Percentiles rank a stretch among this genome's conserved stretches.
phyloP scores from a whole-genome alignment of 768 basidiomycete species.

The Sarcomyxa edulis region DNA sequence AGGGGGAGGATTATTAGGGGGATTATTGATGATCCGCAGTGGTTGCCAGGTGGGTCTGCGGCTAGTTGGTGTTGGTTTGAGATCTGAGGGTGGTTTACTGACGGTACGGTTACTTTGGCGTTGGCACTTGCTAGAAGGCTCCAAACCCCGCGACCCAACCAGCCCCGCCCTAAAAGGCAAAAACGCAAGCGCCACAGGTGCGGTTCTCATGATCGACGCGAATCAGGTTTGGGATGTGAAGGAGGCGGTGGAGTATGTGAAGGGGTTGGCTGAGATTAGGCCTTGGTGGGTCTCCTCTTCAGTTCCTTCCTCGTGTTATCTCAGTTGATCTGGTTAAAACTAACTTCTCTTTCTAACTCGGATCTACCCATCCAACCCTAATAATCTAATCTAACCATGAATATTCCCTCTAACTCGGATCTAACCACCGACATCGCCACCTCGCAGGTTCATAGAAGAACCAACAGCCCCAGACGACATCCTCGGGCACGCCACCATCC shows the following conservation, averaged over 20 bases:
- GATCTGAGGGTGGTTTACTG: too few relatives aligned
- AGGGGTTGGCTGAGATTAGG: slow-evolving; percentile 68
- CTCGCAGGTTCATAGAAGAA: slow-evolving; percentile 82
- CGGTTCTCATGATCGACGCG: slow-evolving; percentile 95
- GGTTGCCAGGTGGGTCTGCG: too few relatives aligned
- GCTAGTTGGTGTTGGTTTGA: too few relatives aligned
- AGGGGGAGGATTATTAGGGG: slow-evolving; percentile 87
- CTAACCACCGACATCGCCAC: too few relatives aligned
- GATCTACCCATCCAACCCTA: too few relatives aligned
- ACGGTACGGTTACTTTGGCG: too few relatives aligned
- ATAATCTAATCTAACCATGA: too few relatives aligned
- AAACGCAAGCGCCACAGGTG: slow-evolving; percentile 92
- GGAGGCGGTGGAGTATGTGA: slow-evolving; percentile 89
- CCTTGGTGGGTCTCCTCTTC: slow-evolving; percentile 59
- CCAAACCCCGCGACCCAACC: slow-evolving; percentile 52
- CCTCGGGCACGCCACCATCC: slow-evolving; percentile 76
- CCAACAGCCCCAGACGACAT: slow-evolving; percentile 92
- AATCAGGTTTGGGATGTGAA: slow-evolving; percentile 97
- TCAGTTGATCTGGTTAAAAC: too few relatives aligned
- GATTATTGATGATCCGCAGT: slow-evolving; percentile 90
- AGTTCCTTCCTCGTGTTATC: too few relatives aligned
- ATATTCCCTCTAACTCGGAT: too few relatives aligned
- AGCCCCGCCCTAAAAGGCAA: slow-evolving; percentile 69
- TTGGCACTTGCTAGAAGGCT: slow-evolving; percentile 17
- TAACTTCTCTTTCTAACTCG: too few relatives aligned